Evolutionary conservation across 2,329 filamentous ascomycete species (phyloP).

Genomic region (Colletotrichum sp.): DNA sequence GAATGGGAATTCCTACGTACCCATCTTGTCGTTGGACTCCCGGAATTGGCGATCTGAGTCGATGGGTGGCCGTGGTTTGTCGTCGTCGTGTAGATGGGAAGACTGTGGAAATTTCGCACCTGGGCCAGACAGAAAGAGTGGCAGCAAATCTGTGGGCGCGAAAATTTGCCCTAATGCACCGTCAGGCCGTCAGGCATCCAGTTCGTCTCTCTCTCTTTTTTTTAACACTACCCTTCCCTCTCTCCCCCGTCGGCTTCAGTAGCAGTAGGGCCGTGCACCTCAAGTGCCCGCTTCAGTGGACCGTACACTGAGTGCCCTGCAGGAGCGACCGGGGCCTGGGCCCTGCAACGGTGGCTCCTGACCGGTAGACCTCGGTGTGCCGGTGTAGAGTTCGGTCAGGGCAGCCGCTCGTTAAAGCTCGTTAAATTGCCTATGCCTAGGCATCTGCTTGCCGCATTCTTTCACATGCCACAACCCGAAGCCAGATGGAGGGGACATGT

Average conservation of each 20-base stretch:
- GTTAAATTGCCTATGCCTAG: background rate
- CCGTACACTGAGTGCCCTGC: background rate
- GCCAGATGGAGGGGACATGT: background rate
- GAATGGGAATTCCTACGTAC: conserved; percentile 55
- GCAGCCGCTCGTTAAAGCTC: background rate
- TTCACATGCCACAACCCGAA: background rate
- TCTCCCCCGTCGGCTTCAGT: background rate
- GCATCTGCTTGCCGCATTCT: background rate
- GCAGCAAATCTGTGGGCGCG: background rate
- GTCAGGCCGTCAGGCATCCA: conserved; percentile 5
- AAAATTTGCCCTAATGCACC: conserved; percentile 1
- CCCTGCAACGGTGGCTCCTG: background rate
- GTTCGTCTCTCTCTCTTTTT: background rate
- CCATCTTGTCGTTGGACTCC: conserved; percentile 61
- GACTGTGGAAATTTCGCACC: background rate
- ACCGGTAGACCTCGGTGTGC: background rate
- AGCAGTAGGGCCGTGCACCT: background rate
- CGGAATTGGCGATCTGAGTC: conserved; percentile 44
- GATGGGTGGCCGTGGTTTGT: conserved; percentile 34
- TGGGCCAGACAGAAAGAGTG: background rate
- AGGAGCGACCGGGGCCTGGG: background rate
- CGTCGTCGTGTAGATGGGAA: conserved; percentile 31
- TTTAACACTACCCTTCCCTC: background rate
- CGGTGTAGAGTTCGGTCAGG: background rate
- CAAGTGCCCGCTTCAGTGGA: background rate